Evolutionary conservation across 352 stramenopile species (phyloP).

Genomic region (Globisporangium nunn): DNA sequence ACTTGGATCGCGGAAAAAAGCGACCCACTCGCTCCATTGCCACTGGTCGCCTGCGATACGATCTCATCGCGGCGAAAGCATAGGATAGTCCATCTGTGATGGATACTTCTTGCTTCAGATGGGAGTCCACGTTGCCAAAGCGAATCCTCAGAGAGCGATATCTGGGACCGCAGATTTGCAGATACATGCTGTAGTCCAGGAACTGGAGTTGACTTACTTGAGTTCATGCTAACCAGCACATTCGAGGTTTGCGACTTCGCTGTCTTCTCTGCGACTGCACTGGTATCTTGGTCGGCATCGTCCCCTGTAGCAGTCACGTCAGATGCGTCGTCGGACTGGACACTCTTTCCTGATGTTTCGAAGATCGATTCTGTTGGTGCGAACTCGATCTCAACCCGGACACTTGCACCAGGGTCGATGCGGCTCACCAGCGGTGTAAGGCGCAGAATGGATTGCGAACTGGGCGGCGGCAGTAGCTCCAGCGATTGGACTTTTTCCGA

Average conservation of each 20-base stretch:
- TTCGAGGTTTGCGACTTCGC: neutral
- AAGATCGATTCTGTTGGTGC: conserved; percentile 39
- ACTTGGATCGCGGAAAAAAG: conserved; percentile 50
- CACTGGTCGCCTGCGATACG: neutral
- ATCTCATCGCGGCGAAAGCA: conserved; percentile 45
- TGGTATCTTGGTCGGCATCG: too few relatives aligned
- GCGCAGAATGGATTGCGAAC: conserved; percentile 26
- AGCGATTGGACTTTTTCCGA: conserved; percentile 22
- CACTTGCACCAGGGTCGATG: conserved; percentile 26
- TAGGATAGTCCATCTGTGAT: conserved; percentile 70
- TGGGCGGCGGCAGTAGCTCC: conserved; percentile 22
- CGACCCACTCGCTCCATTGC: conserved; percentile 10
- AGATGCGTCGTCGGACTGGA: too few relatives aligned
- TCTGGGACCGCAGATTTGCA: neutral
- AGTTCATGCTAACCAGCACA: conserved; percentile 1
- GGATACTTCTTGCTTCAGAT: conserved; percentile 53
- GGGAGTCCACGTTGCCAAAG: conserved; percentile 12
- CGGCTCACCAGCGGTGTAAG: conserved; percentile 64
- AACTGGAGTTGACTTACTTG: conserved; percentile 1
- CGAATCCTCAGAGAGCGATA: neutral
- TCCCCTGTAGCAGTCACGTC: too few relatives aligned
- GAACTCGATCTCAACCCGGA: conserved; percentile 84
- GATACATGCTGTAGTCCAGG: neutral
- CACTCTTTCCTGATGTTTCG: conserved; percentile 7
- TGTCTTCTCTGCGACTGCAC: conserved; percentile 2